Conservation (phyloP, 352 stramenopile species). For the Phytophthora pluvialis region DNA sequence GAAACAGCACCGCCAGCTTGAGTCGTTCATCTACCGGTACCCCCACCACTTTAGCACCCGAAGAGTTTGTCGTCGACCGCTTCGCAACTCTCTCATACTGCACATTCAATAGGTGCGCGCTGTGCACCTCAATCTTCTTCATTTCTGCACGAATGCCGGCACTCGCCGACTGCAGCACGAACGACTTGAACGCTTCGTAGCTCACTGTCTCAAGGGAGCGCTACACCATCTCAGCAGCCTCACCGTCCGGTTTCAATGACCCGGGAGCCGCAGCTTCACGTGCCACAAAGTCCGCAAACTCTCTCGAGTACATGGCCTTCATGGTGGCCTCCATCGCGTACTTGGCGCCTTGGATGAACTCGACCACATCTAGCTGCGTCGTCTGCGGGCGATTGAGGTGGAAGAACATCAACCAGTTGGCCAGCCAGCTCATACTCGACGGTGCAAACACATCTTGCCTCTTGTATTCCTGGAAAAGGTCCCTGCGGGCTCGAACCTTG, state of each 20-base stretch:
- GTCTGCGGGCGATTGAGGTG: slow-evolving; percentile 38
- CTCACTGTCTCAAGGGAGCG: slow-evolving; percentile 30
- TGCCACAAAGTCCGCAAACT: slow-evolving; percentile 33
- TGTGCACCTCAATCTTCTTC: slow-evolving; percentile 36
- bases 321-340: slow-evolving; percentile 33
- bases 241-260: slow-evolving; percentile 26
- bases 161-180: slow-evolving; percentile 16
- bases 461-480: slow-evolving; percentile 26
- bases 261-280: slow-evolving; percentile 21
- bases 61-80: slow-evolving; percentile 24
- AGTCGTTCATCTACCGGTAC: slow-evolving; percentile 33
- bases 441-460: slow-evolving; percentile 26
- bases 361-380: slow-evolving; percentile 33
- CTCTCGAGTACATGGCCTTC: slow-evolving; percentile 38
- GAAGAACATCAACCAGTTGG: slow-evolving; percentile 40
- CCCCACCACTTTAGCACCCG: slow-evolving; percentile 20
- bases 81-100: slow-evolving; percentile 22
- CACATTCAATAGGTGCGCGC: slow-evolving; percentile 31
- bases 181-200: slow-evolving; percentile 36
- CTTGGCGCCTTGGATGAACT: slow-evolving; percentile 41
- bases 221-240: slow-evolving; percentile 27
- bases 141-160: slow-evolving; percentile 23
- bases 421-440: slow-evolving; percentile 23
- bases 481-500: slow-evolving; percentile 22
- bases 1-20: slow-evolving; percentile 35